A percentile compares a stretch with the other conserved stretches of the same genome.
Evolutionary conservation across 176 grass and related monocot genomes (phyloP).

Genomic region (Musa schizocarpa): DNA sequence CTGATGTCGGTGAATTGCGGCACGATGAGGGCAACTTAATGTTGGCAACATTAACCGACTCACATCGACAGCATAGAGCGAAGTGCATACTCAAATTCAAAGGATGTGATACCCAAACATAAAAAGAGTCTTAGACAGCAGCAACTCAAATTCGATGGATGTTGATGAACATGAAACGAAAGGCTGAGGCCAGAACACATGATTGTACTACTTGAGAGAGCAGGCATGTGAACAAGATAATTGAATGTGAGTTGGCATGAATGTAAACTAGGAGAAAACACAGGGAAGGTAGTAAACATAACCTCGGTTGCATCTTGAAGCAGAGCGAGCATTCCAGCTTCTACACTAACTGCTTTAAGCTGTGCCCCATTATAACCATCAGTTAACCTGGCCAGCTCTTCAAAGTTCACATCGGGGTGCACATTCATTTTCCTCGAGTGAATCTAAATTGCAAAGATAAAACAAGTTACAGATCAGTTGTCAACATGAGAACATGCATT

Average conservation of each 20-base stretch:
- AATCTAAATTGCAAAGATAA: conserved; percentile 37
- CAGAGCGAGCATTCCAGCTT: conserved; percentile 89
- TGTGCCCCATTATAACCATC: conserved; percentile 89
- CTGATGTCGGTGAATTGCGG: no score
- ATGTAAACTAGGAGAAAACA: neutral
- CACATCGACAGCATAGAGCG: no score
- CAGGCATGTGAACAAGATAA: neutral
- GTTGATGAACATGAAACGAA: neutral
- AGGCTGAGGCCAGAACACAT: neutral
- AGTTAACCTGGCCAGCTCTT: conserved; percentile 77
- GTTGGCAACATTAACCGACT: no score
- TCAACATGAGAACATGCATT: neutral
- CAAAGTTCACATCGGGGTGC: conserved; percentile 83
- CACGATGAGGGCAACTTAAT: no score
- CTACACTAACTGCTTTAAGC: conserved; percentile 88
- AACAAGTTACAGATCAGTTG: conserved; percentile 2
- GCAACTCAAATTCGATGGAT: no score
- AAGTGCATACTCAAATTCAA: no score
- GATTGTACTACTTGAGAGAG: neutral
- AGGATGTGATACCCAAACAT: no score
- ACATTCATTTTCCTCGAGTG: conserved; percentile 96
- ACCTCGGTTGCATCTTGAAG: conserved; percentile 94
- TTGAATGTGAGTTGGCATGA: neutral
- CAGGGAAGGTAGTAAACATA: neutral
- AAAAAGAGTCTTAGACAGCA: no score